A percentile compares a stretch with the other conserved stretches of the same genome.
phyloP scores from a whole-genome alignment of 345 rosid species.

The Syzygium aromaticum region DNA sequence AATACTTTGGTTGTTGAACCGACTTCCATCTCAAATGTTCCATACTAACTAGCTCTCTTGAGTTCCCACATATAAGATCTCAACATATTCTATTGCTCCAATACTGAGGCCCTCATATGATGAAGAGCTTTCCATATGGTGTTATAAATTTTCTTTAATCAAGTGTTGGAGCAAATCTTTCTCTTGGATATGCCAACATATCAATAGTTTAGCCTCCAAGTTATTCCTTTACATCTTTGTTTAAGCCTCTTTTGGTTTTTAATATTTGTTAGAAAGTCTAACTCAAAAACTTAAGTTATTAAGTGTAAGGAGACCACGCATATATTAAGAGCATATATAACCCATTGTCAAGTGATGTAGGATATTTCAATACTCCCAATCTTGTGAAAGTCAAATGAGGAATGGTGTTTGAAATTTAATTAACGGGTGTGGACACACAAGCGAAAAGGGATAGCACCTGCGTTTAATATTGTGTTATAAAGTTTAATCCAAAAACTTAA shows the following conservation, averaged over 20 bases:
- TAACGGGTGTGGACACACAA: neutral
- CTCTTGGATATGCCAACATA: neutral
- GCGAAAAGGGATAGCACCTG: neutral
- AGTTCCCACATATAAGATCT: neutral
- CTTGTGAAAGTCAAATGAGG: neutral
- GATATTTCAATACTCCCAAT: neutral
- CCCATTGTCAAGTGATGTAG: neutral
- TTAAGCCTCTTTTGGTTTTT: neutral
- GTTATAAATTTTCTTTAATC: neutral
- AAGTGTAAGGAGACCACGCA: neutral
- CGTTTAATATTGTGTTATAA: neutral
- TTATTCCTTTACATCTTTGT: neutral
- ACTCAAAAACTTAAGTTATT: neutral
- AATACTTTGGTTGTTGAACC: neutral
- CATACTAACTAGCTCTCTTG: neutral
- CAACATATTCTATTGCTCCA: neutral
- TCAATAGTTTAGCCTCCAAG: neutral
- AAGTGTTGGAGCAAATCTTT: neutral
- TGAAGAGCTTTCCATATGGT: neutral
- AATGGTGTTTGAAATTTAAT: neutral
- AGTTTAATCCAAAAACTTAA: neutral
- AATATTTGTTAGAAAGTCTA: neutral
- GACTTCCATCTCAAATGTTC: neutral
- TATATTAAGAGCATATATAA: neutral
- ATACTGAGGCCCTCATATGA: neutral